Evolutionary conservation across 371 early-diverging fungal genomes (phyloP), one percentile per base, ranked within the genome.

Genomic region (Syncephalis fuscata): DNA sequence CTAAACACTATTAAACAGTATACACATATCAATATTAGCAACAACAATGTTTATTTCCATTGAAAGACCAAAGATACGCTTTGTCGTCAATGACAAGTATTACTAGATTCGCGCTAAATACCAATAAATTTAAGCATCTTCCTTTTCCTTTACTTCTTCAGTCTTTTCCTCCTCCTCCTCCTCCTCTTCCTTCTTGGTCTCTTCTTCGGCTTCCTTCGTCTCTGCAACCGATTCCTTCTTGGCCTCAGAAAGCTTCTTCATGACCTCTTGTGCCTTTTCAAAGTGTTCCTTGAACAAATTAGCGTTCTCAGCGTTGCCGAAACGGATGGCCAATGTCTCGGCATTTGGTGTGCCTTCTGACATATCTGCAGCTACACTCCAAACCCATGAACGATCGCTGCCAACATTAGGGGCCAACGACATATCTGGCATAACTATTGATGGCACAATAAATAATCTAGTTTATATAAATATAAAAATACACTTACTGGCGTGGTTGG

Each of bases 351-450:
- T 81, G 24, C 84, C 94, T 27, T 96, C 97, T 38, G 92, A 81
- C 42, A 85, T 71, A 58, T 96, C 97, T 42, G 85, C 80, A 44
- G 75, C 60, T 32, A 80, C 85, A 52, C 72, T 89, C 83, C 86
- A 96, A 22, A 95, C 95, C 95, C 95, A 96, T 32, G 93, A 91
- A 54, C 95, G 88, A 70, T 95, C 97, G 22, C 90, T 89, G 42
- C 92, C 94, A 51, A 93, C 85, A 57, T 94, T 94, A 41, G 95
- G 85, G 25, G 76, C 62, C 52, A 96, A 76, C 36, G 66, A 67
- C 84, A 96, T 92, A 32, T 84, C 85, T n/a, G 74, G 52, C 45
- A 89, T 74, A 52, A 95, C 80, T 71, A 53, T n/a, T n/a, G 8
- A 48, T 49, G 26, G 23, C 19, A 41, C 19, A 49, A 44, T 5